Percentiles rank a stretch among this genome's conserved stretches.
Evolutionary conservation across 1,139 yeast species (phyloP).

Genomic region (Debaryomyces coudertii): DNA sequence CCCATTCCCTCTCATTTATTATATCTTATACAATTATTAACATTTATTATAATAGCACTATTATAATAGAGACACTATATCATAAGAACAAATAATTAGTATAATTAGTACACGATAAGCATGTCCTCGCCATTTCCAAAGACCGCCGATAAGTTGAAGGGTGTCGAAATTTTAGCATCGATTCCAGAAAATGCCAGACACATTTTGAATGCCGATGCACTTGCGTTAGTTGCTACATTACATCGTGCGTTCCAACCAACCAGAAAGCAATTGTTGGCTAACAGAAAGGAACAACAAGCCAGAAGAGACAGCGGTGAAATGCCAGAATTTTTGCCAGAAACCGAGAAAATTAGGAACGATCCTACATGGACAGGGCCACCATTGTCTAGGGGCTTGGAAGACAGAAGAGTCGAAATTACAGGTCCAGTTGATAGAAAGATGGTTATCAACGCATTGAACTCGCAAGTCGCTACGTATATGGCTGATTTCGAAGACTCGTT

Average conservation of each 20-base stretch:
- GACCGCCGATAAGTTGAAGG: constrained; percentile 55
- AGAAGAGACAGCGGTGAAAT: constrained; percentile 67
- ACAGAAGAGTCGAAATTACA: constrained; percentile 82
- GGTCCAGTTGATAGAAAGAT: constrained; percentile 92
- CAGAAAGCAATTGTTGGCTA: constrained; percentile 61
- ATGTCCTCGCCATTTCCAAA: constrained; percentile 59
- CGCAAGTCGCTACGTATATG: constrained; percentile 90
- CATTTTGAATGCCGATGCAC: constrained; percentile 68
- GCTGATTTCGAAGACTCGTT: constrained; percentile 94
- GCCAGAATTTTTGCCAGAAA: constrained; percentile 76
- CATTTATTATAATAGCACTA: background rate
- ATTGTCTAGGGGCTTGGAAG: constrained; percentile 74
- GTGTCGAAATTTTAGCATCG: constrained; percentile 68
- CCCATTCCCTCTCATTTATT: background rate
- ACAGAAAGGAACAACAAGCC: constrained; percentile 61
- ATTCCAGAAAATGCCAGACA: constrained; percentile 62
- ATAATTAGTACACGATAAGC: constrained; percentile 10
- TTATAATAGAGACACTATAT: background rate
- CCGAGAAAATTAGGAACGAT: constrained; percentile 69
- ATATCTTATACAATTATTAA: constrained; percentile 4
- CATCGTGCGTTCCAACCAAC: constrained; percentile 70
- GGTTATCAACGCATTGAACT: constrained; percentile 91
- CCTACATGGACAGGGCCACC: constrained; percentile 80
- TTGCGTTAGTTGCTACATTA: constrained; percentile 71
- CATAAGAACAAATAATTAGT: constrained; percentile 2